These are phyloP conservation scores for Pythium oligandrum DNA, from an alignment of 352 stramenopile species.

Conservation along the genomic window DNA sequence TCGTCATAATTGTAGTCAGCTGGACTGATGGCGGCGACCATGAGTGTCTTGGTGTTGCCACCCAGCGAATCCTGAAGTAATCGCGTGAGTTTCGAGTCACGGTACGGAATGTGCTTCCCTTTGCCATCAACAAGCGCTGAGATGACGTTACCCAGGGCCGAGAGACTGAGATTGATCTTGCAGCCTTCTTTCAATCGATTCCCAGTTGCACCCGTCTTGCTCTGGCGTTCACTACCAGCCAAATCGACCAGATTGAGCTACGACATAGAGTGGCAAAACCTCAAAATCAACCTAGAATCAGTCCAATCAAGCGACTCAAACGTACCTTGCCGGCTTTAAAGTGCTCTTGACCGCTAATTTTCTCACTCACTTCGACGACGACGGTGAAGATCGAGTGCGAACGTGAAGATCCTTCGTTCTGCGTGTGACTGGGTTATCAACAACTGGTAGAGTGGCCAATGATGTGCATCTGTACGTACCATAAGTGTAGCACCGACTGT, in stretches of 20 bases:
- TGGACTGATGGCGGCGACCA: slow-evolving; percentile 94
- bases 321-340: slow-evolving; percentile 81
- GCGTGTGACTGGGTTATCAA: background rate
- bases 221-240: slow-evolving; percentile 76
- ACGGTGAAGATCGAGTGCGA: slow-evolving; percentile 88
- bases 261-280: no score
- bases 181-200: slow-evolving; percentile 82
- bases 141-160: slow-evolving; percentile 80
- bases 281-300: no score
- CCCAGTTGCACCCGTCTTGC: slow-evolving; percentile 78
- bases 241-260: slow-evolving; percentile 83
- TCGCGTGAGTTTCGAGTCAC: slow-evolving; percentile 90
- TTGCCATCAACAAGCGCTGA: slow-evolving; percentile 83
- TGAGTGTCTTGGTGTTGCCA: slow-evolving; percentile 95
- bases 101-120: slow-evolving; percentile 86
- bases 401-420: slow-evolving; percentile 80
- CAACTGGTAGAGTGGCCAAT: no score
- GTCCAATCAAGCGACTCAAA: background rate
- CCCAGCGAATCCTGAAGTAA: slow-evolving; percentile 92
- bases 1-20: slow-evolving; percentile 95
- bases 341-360: slow-evolving; percentile 61
- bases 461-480: slow-evolving; percentile 22
- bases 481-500: slow-evolving; percentile 79
- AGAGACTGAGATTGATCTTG: slow-evolving; percentile 85
- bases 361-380: slow-evolving; percentile 77